These are phyloP conservation scores for Mycena polygramma DNA, from an alignment of 768 basidiomycete species.

Conservation along the genomic window DNA sequence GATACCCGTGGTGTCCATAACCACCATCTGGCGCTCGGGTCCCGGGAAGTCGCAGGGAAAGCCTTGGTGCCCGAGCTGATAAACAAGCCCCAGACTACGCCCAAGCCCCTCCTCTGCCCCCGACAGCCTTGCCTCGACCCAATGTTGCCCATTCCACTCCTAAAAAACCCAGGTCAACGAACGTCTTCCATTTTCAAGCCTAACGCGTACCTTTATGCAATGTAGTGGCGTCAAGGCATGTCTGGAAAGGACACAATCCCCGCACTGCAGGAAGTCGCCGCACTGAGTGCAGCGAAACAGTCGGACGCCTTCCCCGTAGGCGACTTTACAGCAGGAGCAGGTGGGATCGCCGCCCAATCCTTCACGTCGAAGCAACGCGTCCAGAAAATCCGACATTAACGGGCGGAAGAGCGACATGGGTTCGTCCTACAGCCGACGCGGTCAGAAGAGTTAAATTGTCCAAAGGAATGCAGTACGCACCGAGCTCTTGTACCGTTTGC, in stretches of 20 bases:
- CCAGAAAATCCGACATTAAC: not conserved
- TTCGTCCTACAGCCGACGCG: no score
- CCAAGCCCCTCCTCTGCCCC: not conserved
- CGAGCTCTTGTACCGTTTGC: not conserved
- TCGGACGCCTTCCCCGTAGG: not conserved
- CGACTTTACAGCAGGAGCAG: no score
- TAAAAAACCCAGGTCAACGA: no score
- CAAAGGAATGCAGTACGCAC: no score
- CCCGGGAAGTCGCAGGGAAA: not conserved
- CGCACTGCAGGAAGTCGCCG: conserved; percentile 18
- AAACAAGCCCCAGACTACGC: not conserved
- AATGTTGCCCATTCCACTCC: conserved; percentile 21
- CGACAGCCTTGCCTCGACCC: not conserved
- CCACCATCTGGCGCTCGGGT: conserved; percentile 4
- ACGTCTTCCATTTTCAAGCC: no score
- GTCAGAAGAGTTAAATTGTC: no score
- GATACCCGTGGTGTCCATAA: conserved; percentile 22
- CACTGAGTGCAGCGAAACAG: conserved; percentile 18
- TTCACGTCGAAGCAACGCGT: not conserved
- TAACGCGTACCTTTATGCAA: conserved; percentile 5
- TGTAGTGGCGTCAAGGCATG: conserved; percentile 20
- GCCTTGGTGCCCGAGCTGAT: conserved; percentile 23
- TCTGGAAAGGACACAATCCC: not conserved
- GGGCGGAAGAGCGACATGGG: not conserved
- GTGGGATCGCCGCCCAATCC: no score